Evolutionary conservation across 306 rosid genomes (phyloP), one percentile per base, ranked within the genome.

Genomic region (Quercus berberidifolia): DNA sequence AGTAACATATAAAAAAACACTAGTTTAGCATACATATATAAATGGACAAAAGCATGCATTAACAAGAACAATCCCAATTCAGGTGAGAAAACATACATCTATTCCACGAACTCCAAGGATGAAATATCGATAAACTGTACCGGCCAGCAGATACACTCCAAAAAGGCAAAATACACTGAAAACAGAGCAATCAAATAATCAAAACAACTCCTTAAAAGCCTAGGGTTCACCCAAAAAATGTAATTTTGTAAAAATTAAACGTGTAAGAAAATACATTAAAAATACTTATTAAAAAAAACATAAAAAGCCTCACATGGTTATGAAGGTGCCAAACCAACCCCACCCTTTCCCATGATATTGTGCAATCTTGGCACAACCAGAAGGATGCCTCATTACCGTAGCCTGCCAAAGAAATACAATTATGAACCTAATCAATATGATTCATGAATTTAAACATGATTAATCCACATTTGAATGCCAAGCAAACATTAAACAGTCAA

Each of bases 301-400:
- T 46, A 7, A 65, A 68, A 86, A 31, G 38, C 15, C 93, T 79
- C 83, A 94, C 99, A 84, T 75, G 54, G 65, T 85, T 41, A 88
- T 12, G 38, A 89, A 85, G 87, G 81, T 90, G 85, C 80, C 90
- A 84, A 94, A 86, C 97, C 91, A 92, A 78, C 99, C 95, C 99
- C 83, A 92, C 25, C 91, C 92, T 62, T 80, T 79, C 26, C 89
- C 92, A 63, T 83, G 82, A 77, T 85, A 88, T 73, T 86, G 82
- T 30, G 80, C 78, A 35, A 89, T 77, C 72, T 81, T 70, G 59
- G 97, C 97, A 89, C 99, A 92, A 55, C 95, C 99, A 80, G 99
- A 92, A 43, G 99, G 97, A 85, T 94, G 99, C 78, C 80, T 94
- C 55, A 94, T 69, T 82, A 75, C 83, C n/a, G 94, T 90, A 69